Percentiles rank a stretch among this genome's conserved stretches.
phyloP scores from a whole-genome alignment of 768 basidiomycete species.

The Collybia sp. region DNA sequence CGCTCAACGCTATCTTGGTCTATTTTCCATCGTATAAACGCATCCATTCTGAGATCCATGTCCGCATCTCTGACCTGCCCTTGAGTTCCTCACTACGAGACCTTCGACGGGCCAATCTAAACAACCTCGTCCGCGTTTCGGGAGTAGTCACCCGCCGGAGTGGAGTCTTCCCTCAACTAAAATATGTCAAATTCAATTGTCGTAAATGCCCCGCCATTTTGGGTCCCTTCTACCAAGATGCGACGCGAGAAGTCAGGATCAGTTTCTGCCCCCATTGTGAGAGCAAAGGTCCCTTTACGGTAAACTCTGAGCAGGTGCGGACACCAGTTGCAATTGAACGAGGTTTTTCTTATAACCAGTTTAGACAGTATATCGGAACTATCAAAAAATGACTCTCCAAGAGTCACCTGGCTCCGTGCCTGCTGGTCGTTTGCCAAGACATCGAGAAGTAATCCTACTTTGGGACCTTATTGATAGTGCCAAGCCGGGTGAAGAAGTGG shows the following conservation, averaged over 20 bases:
- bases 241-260: slow-evolving; percentile 88
- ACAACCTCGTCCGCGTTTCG: slow-evolving; percentile 91
- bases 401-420: slow-evolving; percentile 98
- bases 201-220: slow-evolving; percentile 89
- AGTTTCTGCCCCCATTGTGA: slow-evolving; percentile 95
- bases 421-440: slow-evolving; percentile 92
- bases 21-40: slow-evolving; percentile 96
- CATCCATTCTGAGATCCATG: slow-evolving; percentile 97
- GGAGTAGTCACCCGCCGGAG: slow-evolving; percentile 95
- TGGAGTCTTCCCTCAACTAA: slow-evolving; percentile 98
- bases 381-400: slow-evolving; percentile 98
- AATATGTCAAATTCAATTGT: slow-evolving; percentile 99
- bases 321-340: neutral
- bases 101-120: slow-evolving; percentile 86
- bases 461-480: slow-evolving; percentile 99
- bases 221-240: slow-evolving; percentile 98
- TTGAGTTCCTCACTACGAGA: slow-evolving; percentile 88
- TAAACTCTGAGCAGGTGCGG: slow-evolving; percentile 92
- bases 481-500: slow-evolving; percentile 98
- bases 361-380: slow-evolving; percentile 96
- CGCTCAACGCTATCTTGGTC: slow-evolving; percentile 88
- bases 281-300: slow-evolving; percentile 89
- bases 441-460: slow-evolving; percentile 92
- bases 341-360: neutral
- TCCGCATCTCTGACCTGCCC: slow-evolving; percentile 92